These are phyloP conservation scores for Exophiala mesophila DNA, from an alignment of 2,329 filamentous ascomycete species.

Conservation along the genomic window DNA sequence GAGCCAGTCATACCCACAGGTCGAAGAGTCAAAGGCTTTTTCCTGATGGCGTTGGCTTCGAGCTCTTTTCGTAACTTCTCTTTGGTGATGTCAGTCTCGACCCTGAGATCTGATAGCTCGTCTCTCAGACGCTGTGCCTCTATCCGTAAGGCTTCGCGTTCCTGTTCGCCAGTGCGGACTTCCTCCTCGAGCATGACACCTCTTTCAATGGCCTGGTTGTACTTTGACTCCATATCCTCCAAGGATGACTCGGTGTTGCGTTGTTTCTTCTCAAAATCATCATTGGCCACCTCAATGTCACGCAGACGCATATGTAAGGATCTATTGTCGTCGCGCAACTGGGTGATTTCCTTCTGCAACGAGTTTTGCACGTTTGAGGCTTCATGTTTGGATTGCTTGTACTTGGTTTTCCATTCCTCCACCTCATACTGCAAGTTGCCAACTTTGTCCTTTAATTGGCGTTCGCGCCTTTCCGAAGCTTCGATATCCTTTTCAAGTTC, in stretches of 20 bases:
- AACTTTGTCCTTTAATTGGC: conserved; percentile 77
- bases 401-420: conserved; percentile 98
- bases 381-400: conserved; percentile 89
- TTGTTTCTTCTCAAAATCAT: conserved; percentile 95
- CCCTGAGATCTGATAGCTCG: conserved; percentile 86
- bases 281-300: conserved; percentile 96
- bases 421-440: conserved; percentile 82
- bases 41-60: conserved; percentile 45
- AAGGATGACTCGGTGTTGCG: conserved; percentile 92
- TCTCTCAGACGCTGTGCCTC: conserved; percentile 85
- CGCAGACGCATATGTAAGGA: conserved; percentile 76
- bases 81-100: conserved; percentile 89
- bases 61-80: conserved; percentile 81
- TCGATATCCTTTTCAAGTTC: conserved; percentile 97
- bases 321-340: conserved; percentile 76
- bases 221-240: conserved; percentile 95
- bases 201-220: conserved; percentile 88
- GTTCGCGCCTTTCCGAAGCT: conserved; percentile 87
- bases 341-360: conserved; percentile 94
- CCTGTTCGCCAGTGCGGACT: conserved; percentile 83
- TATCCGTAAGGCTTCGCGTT: conserved; percentile 82
- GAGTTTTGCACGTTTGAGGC: conserved; percentile 76
- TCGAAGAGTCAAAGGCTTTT: conserved; percentile 48
- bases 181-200: conserved; percentile 93
- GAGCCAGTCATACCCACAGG: conserved; percentile 31